Percentiles rank a stretch among this genome's conserved stretches.
These are phyloP conservation scores for Yamadazyma sp. DNA, from an alignment of 1,139 yeast species.

Conservation along the genomic window DNA sequence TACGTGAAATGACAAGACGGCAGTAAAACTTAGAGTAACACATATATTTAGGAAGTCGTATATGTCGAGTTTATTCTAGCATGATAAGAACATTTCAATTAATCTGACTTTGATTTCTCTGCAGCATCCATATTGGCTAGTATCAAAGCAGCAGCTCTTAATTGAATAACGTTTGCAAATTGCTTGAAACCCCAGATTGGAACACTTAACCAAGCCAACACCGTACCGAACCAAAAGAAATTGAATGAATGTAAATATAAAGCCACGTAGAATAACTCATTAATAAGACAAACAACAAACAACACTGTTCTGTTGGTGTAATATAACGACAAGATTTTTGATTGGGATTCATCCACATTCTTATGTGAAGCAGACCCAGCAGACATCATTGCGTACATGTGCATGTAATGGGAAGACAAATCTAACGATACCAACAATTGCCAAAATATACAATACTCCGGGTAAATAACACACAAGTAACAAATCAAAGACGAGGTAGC, in stretches of 20 bases:
- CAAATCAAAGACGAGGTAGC: conserved; percentile 91
- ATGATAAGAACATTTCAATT: neutral
- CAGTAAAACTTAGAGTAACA: no score
- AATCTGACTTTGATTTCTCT: conserved; percentile 33
- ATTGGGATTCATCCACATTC: conserved; percentile 69
- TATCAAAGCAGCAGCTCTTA: conserved; percentile 78
- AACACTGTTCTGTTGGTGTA: conserved; percentile 83
- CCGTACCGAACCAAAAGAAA: conserved; percentile 66
- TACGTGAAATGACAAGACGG: conserved; percentile 9
- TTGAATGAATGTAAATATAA: conserved; percentile 73
- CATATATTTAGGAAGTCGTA: neutral
- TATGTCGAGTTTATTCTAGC: neutral
- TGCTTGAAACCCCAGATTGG: conserved; percentile 94
- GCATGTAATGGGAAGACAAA: conserved; percentile 95
- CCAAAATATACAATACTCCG: conserved; percentile 64
- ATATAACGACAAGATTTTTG: conserved; percentile 75
- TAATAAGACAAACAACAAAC: conserved; percentile 86
- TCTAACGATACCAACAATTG: conserved; percentile 86
- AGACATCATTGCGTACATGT: conserved; percentile 92
- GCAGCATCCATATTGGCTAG: conserved; percentile 82
- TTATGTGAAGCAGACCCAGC: conserved; percentile 84
- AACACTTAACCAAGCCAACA: conserved; percentile 61
- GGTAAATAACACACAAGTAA: conserved; percentile 79
- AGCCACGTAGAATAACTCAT: conserved; percentile 91
- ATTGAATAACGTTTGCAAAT: conserved; percentile 82